Evolutionary conservation across 495 filamentous ascomycete genomes (phyloP).

Genomic region (Lophiotrema nucula): DNA sequence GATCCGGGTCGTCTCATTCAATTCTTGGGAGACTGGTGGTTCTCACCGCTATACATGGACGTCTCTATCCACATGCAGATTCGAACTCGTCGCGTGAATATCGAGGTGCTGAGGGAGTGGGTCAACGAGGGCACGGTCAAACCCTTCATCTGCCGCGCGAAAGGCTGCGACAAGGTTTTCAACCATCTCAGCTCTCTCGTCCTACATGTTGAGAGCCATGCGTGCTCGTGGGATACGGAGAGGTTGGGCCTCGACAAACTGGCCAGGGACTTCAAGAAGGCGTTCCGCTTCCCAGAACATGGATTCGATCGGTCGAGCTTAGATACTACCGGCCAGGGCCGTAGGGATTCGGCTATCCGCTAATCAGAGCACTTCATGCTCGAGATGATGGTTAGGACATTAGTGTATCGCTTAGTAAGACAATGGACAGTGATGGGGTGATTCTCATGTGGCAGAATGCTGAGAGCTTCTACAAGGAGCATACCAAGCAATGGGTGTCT

Average conservation of each 20-base stretch:
- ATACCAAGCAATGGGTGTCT: neutral
- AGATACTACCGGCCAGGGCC: no score
- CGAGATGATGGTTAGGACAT: no score
- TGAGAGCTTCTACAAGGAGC: no score
- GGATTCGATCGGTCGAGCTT: no score
- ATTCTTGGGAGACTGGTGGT: slow-evolving; percentile 19
- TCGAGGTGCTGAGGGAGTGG: neutral
- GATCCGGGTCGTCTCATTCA: slow-evolving; percentile 1
- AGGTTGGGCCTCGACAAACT: slow-evolving; percentile 5
- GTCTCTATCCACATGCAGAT: slow-evolving; percentile 17
- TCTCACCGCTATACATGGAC: slow-evolving; percentile 24
- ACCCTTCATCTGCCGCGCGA: slow-evolving; percentile 14
- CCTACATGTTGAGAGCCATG: slow-evolving; percentile 10
- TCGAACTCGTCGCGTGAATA: neutral
- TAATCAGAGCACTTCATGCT: no score
- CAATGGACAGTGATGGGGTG: no score
- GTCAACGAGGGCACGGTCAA: slow-evolving; percentile 1
- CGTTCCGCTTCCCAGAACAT: neutral
- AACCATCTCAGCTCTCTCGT: slow-evolving; percentile 10
- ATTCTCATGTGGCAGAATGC: no score
- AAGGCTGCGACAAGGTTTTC: slow-evolving; percentile 8
- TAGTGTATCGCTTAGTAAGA: no score
- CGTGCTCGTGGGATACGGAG: slow-evolving; percentile 9
- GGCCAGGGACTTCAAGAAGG: neutral
- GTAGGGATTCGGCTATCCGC: no score